Base-by-base conservation (phyloP, 768 basidiomycete genomes). In the Trametopsis cervina region DNA sequence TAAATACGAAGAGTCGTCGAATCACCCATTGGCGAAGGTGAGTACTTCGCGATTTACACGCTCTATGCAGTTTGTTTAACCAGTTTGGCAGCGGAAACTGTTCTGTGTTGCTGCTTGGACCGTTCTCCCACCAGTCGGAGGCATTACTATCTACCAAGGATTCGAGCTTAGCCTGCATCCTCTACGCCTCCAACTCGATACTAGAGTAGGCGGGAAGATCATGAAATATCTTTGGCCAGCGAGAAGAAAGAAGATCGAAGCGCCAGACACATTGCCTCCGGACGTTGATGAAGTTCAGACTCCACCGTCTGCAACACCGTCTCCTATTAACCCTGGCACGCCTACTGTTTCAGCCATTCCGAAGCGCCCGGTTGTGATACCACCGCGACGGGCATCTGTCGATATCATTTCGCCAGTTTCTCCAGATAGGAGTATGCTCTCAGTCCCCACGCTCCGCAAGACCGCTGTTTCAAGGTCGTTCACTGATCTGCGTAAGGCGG, bases 181-280 rank as follows among this genome's bases (percentile, higher is more conserved):
- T 0, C 74, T 97, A 56, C 80, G 85, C 24, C 73, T 96, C 5
- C 89, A 91, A 54, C 74, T 97, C 42, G 94, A 98, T 64, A 81
- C 88, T 22, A 77, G 75, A 53, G 75, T 94, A 23, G 92, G 90
- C 7, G 75, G 76, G 17, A 74, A 80, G 47, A 85, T 97, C 48
- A 81, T 90, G 78, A 85, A 89, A 60, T 97, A 97, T 62, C 69
- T 96, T 24, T 93, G 89, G 82, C 83, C 85, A 20, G 73, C 77
- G 20, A 75, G 84, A 23, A 72, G 72, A 51, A 64, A 72, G 20
- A 66, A 73, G 25, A 54, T 54, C 24, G 12, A 42, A 9, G 9
- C 37, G 29, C 12, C 40, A 63, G 64, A 51, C 23, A 29, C 25
- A 26, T 37, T 23, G 33, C 38, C 54, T 51, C 42, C 12, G 59